A percentile compares a stretch with the other conserved stretches of the same genome.
phyloP scores from a whole-genome alignment of 495 filamentous ascomycete species.

The Glonium stellatum region DNA sequence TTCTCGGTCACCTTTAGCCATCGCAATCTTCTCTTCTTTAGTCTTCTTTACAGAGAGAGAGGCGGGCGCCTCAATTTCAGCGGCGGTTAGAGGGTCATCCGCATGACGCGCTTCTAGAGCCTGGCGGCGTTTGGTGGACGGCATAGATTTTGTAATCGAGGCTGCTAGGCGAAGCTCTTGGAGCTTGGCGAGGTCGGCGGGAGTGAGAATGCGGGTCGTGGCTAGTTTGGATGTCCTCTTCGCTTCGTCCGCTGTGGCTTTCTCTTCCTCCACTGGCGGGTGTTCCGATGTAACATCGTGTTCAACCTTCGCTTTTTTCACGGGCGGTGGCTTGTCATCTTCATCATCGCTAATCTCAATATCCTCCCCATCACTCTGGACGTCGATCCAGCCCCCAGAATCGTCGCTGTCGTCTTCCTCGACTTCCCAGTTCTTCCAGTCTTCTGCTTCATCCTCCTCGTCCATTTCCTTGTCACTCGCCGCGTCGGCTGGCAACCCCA shows the following conservation, averaged over 20 bases:
- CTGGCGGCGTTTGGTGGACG: conserved; percentile 40
- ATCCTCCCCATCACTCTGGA: conserved; percentile 68
- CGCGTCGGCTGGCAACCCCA: conserved; percentile 51
- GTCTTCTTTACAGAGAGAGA: conserved; percentile 62
- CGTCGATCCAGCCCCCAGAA: conserved; percentile 87
- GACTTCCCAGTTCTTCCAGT: conserved; percentile 79
- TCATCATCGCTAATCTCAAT: conserved; percentile 65
- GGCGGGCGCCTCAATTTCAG: conserved; percentile 69
- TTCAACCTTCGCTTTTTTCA: conserved; percentile 51
- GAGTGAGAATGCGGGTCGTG: conserved; percentile 83
- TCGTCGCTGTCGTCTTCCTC: conserved; percentile 69
- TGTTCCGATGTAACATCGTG: conserved; percentile 23
- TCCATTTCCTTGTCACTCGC: conserved; percentile 50
- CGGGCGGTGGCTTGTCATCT: conserved; percentile 45
- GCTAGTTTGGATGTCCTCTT: conserved; percentile 56
- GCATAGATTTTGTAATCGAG: conserved; percentile 55
- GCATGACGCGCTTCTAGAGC: conserved; percentile 49
- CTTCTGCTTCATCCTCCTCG: conserved; percentile 52
- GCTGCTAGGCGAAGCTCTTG: conserved; percentile 74
- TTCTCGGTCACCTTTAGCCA: conserved; percentile 68
- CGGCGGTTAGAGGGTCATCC: conserved; percentile 79
- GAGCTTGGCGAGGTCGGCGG: conserved; percentile 86
- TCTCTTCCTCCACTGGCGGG: conserved; percentile 27
- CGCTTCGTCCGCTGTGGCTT: conserved; percentile 16
- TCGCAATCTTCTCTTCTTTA: conserved; percentile 74